Conservation (phyloP, 75 land plant genomes). For the Azolla pinnata region DNA sequence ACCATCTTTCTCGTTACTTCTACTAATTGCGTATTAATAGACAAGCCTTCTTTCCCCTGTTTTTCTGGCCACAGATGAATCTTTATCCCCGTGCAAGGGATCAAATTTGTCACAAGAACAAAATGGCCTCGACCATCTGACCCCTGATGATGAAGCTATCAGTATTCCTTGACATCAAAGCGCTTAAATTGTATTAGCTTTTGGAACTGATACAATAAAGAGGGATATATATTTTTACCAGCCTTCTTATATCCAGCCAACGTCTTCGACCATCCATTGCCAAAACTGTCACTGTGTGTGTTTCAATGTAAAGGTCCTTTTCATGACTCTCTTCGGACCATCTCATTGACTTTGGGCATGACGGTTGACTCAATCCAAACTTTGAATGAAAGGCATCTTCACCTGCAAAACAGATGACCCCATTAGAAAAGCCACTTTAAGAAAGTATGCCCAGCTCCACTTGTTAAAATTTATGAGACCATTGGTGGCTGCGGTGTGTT, state of each 20-base stretch:
- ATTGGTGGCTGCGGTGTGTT: not conserved
- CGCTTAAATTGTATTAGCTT: too few relatives aligned
- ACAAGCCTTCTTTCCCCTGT: conserved; percentile 18
- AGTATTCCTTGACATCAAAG: too few relatives aligned
- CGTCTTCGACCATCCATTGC: conserved; percentile 98
- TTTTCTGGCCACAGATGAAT: conserved; percentile 90
- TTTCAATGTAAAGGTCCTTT: conserved; percentile 67
- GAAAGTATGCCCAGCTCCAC: too few relatives aligned
- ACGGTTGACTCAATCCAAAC: conserved; percentile 16
- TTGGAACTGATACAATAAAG: too few relatives aligned
- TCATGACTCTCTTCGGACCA: conserved; percentile 70
- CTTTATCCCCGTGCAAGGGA: conserved; percentile 81
- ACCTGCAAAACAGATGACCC: too few relatives aligned
- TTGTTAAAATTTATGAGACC: too few relatives aligned
- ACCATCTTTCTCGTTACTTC: conserved; percentile 95
- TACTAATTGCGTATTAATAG: conserved; percentile 36
- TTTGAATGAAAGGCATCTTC: too few relatives aligned
- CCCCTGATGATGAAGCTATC: too few relatives aligned
- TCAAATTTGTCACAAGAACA: conserved; percentile 83
- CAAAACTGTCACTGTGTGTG: conserved; percentile 61
- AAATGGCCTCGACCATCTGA: conserved; percentile 60
- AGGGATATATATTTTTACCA: too few relatives aligned
- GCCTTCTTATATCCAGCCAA: conserved; percentile 78
- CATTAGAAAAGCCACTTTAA: too few relatives aligned
- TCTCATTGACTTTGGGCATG: conserved; percentile 54